A percentile compares a stretch with the other conserved stretches of the same genome.
Evolutionary conservation across 306 rosid genomes (phyloP).

Genomic region (Quercus glauca): DNA sequence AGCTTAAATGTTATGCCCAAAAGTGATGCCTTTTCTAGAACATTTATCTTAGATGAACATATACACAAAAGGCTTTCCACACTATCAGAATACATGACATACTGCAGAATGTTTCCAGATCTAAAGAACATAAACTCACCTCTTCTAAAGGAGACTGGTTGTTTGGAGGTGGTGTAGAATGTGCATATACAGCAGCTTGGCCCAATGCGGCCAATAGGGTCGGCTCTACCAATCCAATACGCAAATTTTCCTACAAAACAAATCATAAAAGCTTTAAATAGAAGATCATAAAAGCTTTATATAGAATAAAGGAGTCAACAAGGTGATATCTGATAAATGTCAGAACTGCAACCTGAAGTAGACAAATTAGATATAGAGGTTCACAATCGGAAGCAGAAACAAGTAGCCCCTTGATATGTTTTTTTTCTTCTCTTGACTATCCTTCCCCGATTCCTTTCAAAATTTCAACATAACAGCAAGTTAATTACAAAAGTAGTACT

Average conservation of each 20-base stretch:
- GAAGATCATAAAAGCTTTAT: not conserved
- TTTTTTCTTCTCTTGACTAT: slow-evolving; percentile 91
- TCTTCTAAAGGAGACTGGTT: slow-evolving; percentile 79
- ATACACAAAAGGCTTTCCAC: not conserved
- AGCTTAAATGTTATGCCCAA: not conserved
- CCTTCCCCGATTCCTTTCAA: slow-evolving; percentile 85
- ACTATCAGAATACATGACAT: not conserved
- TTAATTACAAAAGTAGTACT: not conserved
- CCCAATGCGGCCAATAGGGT: slow-evolving; percentile 90
- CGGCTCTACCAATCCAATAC: slow-evolving; percentile 84
- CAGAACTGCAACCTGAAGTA: slow-evolving; percentile 67
- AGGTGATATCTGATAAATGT: slow-evolving; percentile 10
- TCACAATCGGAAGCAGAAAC: slow-evolving; percentile 91
- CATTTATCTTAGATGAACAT: not conserved
- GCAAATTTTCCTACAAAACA: slow-evolving; percentile 62
- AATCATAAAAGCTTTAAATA: slow-evolving; percentile 18
- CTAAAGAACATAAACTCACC: slow-evolving; percentile 41
- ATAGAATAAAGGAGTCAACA: slow-evolving; percentile 16
- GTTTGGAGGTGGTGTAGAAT: slow-evolving; percentile 58
- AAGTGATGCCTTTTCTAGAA: not conserved
- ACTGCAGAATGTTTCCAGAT: slow-evolving; percentile 12
- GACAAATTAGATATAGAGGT: slow-evolving; percentile 75
- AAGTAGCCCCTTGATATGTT: slow-evolving; percentile 79
- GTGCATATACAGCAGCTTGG: slow-evolving; percentile 76
- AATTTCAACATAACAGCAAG: slow-evolving; percentile 15